Evolutionary conservation across 495 filamentous ascomycete genomes (phyloP).

Genomic region (Xylaria nigripes): DNA sequence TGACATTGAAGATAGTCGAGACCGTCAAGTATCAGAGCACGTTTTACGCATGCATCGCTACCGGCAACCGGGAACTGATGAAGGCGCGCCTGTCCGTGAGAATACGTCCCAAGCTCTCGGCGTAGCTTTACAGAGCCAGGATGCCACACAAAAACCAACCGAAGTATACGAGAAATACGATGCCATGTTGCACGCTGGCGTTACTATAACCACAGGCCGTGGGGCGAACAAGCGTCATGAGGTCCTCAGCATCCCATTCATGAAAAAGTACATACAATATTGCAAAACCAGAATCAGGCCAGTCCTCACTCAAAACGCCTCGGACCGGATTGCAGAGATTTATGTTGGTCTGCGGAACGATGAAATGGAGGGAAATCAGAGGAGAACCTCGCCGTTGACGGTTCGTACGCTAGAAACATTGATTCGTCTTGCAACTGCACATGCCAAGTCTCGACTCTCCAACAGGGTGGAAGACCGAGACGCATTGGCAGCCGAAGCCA

Average conservation of each 20-base stretch:
- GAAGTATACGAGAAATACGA: slow-evolving; percentile 97
- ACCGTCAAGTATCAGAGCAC: slow-evolving; percentile 90
- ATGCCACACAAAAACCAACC: slow-evolving; percentile 60
- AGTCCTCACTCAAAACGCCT: slow-evolving; percentile 82
- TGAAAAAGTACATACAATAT: slow-evolving; percentile 99
- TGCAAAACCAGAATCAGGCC: slow-evolving; percentile 90
- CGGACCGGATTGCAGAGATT: slow-evolving; percentile 84
- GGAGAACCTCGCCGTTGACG: slow-evolving; percentile 90
- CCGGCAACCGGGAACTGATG: slow-evolving; percentile 86
- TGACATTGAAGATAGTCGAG: slow-evolving; percentile 87
- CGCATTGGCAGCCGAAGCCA: slow-evolving; percentile 77
- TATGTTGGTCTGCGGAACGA: slow-evolving; percentile 94
- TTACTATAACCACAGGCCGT: slow-evolving; percentile 64
- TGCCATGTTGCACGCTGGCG: slow-evolving; percentile 87
- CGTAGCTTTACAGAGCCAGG: slow-evolving; percentile 75
- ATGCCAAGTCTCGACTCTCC: slow-evolving; percentile 88
- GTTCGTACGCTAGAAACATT: slow-evolving; percentile 95
- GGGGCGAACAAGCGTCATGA: slow-evolving; percentile 68
- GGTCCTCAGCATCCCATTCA: slow-evolving; percentile 95
- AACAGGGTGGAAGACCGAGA: slow-evolving; percentile 90
- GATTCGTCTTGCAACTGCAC: slow-evolving; percentile 92
- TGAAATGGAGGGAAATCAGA: slow-evolving; percentile 86
- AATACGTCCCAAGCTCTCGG: slow-evolving; percentile 76
- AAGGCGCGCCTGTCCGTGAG: slow-evolving; percentile 91
- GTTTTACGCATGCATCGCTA: slow-evolving; percentile 97